Evolutionary conservation across 805 yeast species (phyloP).

Genomic region (Kodamaea kaohsiungensis): DNA sequence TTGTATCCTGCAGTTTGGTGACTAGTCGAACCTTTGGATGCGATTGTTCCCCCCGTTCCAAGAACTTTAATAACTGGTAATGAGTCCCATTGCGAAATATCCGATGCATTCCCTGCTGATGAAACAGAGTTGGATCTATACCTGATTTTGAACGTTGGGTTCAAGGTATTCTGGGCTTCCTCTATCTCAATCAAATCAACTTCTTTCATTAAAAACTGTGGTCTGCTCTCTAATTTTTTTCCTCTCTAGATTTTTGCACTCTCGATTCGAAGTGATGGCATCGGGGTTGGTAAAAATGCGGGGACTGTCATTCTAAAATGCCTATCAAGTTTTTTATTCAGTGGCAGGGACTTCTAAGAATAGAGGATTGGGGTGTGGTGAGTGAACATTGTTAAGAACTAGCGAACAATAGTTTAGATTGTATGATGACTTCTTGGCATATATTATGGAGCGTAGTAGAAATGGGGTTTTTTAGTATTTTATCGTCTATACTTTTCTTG

Average conservation of each 20-base stretch:
- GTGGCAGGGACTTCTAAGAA: not conserved
- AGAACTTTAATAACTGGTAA: conserved; percentile 47
- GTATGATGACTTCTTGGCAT: too few species aligned
- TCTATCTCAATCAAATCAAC: conserved; percentile 16
- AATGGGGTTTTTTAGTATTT: too few species aligned
- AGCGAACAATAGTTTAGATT: too few species aligned
- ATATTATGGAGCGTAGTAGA: too few species aligned
- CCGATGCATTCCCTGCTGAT: conserved; percentile 17
- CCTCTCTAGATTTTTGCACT: not conserved
- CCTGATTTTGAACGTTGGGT: conserved; percentile 35
- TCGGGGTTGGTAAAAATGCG: not conserved
- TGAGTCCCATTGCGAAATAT: conserved; percentile 11
- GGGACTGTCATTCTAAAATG: not conserved
- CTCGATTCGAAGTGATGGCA: not conserved
- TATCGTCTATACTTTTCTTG: too few species aligned
- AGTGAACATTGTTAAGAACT: too few species aligned
- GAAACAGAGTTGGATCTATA: conserved; percentile 36
- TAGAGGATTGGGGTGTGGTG: not conserved
- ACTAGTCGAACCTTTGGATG: conserved; percentile 49
- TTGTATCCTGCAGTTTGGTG: conserved; percentile 56
- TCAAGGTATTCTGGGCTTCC: conserved; percentile 26
- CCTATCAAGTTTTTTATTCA: not conserved
- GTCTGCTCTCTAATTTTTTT: not conserved
- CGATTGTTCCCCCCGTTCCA: conserved; percentile 64
- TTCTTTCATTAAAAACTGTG: not conserved